Evolutionary conservation across 2,329 filamentous ascomycete genomes (phyloP), one percentile per base, ranked within the genome.

Genomic region (Xylariomycetidae sp.): DNA sequence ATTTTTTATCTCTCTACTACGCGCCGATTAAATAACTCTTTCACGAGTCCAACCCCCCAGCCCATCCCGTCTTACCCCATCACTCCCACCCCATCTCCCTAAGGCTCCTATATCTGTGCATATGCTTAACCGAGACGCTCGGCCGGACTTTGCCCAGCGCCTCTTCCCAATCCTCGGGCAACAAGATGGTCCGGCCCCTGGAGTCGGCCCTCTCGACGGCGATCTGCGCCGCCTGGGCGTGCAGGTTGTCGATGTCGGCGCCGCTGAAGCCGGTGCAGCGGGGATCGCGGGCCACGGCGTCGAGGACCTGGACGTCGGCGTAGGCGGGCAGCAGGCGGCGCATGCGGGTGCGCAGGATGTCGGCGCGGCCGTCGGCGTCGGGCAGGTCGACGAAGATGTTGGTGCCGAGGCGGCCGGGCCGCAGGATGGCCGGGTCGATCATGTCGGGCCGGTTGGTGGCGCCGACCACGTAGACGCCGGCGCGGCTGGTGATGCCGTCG

Each of bases 381-480:
- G 92, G 92, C 0, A 97, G 66, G 50, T 92, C 89, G 25, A 98
- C 84, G 48, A 90, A 96, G 16, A 97, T 72, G n/a, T 83, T 77
- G 0, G 83, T 90, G 44, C 89, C 90, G 2, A 98, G 72, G 16
- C 92, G 82, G 1, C 92, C 92, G 0, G 92, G 90, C 1, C 92
- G 82, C 9, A 97, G 74, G 79, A 98, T 94, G 2, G 92, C 92
- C 2, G 87, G 81, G 57, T 98, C 92, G 47, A 98, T 97, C 66
- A 95, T 94, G 54, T 97, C 90, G 0, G 90, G 90, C 0, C 92
- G 71, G 59, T 98, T 98, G 3, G 92, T 97, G 0, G 92, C 92
- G 16, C 86, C 92, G 38, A 98, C 88, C 12, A 98, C 83, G 59
- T 92, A 97, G 42, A 98, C 89, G 12, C 90, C 90, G 29, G 80